Base-by-base conservation (phyloP, 148 eudicot species). In the Rhododendron williamsianum region DNA sequence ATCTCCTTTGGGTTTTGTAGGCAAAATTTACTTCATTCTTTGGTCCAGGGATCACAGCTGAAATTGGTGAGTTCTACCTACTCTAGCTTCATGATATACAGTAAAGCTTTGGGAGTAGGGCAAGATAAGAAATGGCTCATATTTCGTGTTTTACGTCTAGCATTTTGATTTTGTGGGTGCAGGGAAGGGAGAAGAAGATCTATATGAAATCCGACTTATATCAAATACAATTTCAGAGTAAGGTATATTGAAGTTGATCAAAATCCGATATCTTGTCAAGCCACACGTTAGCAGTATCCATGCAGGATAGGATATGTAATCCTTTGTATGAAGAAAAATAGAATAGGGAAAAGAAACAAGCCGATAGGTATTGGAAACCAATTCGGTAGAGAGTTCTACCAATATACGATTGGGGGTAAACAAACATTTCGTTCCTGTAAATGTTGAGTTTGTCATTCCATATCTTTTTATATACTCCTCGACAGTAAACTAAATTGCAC, bases 11-110 rank as follows among this genome's bases (percentile, higher is more conserved):
- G 84, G 35, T 85, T 77, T 86, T 73, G 63, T 82, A 96, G 99
- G 97, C 94, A 46, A 96, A 96, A 90, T 93, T 96, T 85, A 87
- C 99, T 71, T 95, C 99, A 58, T 96, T 96, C 88, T 96, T 96
- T 69, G 99, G 99, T 84, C 99, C 99, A 78, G 99, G 98, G 73
- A 92, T 96, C 90, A 84, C 94, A 33, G 96, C 98, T 80, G 98
- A 96, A 90, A 88, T 96, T 82, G 96, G 99, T 96, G 91, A 90
- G 95, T 85, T 84, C 65, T 80, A 81, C 4, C n/a, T 73, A 25
- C 36, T 27, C 19, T 56, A 25, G 63, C 49, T 23, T 73, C 46
- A 33, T 83, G 45, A 11, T 18, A 7, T 56, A 30, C 12, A 25
- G 35, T 7, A 16, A 58, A 5, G 33, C 60, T 27, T 73, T 60